These are phyloP conservation scores for Eragrostis nindensis DNA, from an alignment of 176 grass and related monocot species.

Conservation along the genomic window DNA sequence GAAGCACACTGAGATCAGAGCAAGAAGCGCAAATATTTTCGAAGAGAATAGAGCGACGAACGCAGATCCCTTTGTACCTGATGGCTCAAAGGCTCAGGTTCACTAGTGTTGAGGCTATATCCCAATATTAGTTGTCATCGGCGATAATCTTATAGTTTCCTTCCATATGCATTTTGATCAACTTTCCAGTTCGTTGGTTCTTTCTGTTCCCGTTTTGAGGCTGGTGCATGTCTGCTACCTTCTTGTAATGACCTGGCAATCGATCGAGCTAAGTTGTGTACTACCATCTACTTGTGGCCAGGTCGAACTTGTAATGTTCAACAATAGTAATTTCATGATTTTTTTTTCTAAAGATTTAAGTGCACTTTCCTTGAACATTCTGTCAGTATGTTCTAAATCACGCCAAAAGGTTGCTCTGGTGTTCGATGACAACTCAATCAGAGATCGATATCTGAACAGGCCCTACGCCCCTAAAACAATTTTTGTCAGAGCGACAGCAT, in stretches of 20 bases:
- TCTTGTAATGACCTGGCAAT: neutral
- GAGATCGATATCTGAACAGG: too few species aligned
- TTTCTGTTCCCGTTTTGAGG: neutral
- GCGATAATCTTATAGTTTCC: neutral
- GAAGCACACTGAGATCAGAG: slow-evolving; percentile 15
- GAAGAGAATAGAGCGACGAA: neutral
- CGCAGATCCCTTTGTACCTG: neutral
- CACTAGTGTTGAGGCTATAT: neutral
- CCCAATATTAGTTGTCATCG: neutral
- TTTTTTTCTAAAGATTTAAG: too few species aligned
- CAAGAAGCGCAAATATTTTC: neutral
- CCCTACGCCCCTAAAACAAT: too few species aligned
- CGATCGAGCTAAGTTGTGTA: too few species aligned
- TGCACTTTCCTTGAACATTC: too few species aligned
- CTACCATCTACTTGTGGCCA: too few species aligned
- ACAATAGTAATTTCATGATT: too few species aligned
- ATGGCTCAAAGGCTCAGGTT: neutral
- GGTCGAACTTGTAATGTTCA: too few species aligned
- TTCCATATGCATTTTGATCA: neutral
- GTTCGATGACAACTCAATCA: too few species aligned
- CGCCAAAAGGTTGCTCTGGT: too few species aligned
- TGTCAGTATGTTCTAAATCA: too few species aligned
- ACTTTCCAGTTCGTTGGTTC: neutral
- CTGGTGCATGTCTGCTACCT: neutral
- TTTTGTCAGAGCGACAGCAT: too few species aligned